phyloP scores from a whole-genome alignment of 768 basidiomycete genomes.

The Antrodiella citrinella region DNA sequence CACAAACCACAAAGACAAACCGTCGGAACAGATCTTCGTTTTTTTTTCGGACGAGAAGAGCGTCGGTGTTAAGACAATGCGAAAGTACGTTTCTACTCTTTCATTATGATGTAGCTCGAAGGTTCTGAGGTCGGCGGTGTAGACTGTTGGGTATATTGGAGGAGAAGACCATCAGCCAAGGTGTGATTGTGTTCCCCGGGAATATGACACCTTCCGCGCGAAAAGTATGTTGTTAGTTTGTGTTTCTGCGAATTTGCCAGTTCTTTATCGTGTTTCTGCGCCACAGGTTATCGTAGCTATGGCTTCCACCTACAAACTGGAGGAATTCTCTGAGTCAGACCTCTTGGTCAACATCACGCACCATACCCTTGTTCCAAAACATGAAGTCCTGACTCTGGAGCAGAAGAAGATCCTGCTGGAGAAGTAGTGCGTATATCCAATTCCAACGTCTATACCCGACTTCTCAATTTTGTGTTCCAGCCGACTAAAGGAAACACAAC shows the following conservation, averaged over 20 bases:
- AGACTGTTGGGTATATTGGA: constrained; percentile 88
- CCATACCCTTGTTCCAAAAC: constrained; percentile 89
- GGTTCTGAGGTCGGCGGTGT: background rate
- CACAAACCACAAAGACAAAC: constrained; percentile 61
- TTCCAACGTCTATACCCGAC: constrained; percentile 1
- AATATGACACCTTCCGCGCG: constrained; percentile 96
- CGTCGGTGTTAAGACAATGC: constrained; percentile 96
- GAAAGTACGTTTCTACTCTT: constrained; percentile 58
- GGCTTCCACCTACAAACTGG: constrained; percentile 77
- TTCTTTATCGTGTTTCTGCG: background rate
- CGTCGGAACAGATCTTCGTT: constrained; percentile 78
- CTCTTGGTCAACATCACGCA: constrained; percentile 96
- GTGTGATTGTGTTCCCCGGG: constrained; percentile 92
- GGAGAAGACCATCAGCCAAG: constrained; percentile 82
- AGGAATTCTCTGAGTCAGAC: constrained; percentile 96
- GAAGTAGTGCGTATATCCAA: constrained; percentile 67
- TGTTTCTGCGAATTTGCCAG: background rate
- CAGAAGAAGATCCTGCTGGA: constrained; percentile 83
- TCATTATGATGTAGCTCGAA: background rate
- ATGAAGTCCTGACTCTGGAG: constrained; percentile 78
- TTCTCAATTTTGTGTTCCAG: constrained; percentile 31
- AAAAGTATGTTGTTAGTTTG: constrained; percentile 46
- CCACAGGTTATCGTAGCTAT: constrained; percentile 85
- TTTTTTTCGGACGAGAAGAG: constrained; percentile 95
- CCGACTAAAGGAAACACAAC: constrained; percentile 94